Conservation (phyloP, 495 filamentous ascomycete genomes). For the Annulohypoxylon maeteangense region DNA sequence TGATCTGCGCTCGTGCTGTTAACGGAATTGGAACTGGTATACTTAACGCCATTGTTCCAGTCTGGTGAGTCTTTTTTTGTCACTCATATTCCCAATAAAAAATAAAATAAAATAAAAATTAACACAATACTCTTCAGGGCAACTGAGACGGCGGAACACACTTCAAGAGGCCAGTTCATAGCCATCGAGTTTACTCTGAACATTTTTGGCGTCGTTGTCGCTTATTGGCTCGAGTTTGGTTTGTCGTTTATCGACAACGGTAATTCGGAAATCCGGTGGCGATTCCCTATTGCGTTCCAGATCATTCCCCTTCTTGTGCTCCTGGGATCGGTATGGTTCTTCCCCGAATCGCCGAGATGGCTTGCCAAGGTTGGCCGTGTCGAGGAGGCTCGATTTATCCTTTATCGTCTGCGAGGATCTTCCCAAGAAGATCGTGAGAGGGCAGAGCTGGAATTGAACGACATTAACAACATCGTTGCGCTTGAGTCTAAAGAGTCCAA, state of each 20-base stretch:
- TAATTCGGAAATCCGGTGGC: slow-evolving; percentile 68
- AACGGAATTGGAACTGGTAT: slow-evolving; percentile 81
- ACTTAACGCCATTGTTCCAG: slow-evolving; percentile 75
- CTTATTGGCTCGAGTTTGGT: slow-evolving; percentile 78
- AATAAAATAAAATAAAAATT: too few species aligned
- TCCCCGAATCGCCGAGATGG: slow-evolving; percentile 75
- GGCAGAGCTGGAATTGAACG: slow-evolving; percentile 71
- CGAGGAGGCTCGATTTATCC: slow-evolving; percentile 70
- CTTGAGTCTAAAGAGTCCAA: slow-evolving; percentile 66
- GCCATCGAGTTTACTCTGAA: slow-evolving; percentile 80
- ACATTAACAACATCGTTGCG: slow-evolving; percentile 64
- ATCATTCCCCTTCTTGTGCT: slow-evolving; percentile 71
- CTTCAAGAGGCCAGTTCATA: slow-evolving; percentile 74
- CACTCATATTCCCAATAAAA: not conserved
- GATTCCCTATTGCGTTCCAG: slow-evolving; percentile 78
- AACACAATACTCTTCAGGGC: slow-evolving; percentile 48
- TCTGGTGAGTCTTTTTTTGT: slow-evolving; percentile 56
- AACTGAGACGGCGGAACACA: slow-evolving; percentile 74
- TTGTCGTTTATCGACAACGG: slow-evolving; percentile 65
- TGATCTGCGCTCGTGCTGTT: slow-evolving; percentile 73
- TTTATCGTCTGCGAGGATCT: slow-evolving; percentile 69
- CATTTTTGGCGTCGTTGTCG: slow-evolving; percentile 77
- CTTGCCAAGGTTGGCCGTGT: slow-evolving; percentile 70
- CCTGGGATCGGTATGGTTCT: slow-evolving; percentile 64
- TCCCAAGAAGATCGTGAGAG: slow-evolving; percentile 62